These are phyloP conservation scores for Trypanosoma caninum DNA, from an alignment of 208 protist genomes.

Conservation along the genomic window DNA sequence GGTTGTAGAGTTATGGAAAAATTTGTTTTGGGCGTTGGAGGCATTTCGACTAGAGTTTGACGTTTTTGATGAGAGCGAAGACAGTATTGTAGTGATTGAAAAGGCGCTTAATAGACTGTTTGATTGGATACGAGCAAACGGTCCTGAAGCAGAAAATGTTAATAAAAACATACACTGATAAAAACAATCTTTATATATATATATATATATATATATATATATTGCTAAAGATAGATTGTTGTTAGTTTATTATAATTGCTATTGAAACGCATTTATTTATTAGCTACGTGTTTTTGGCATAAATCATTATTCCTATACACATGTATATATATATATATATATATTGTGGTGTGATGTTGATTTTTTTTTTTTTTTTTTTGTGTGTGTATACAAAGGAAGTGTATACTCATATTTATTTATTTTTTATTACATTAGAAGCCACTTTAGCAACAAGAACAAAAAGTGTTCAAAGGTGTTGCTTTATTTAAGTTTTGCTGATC, in stretches of 20 bases:
- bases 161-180: slow-evolving; percentile 1
- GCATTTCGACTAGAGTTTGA: slow-evolving; percentile 25
- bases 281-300: neutral
- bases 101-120: slow-evolving; percentile 17
- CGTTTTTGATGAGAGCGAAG: slow-evolving; percentile 26
- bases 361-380: slow-evolving; percentile 13
- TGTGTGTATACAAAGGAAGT: too few species aligned
- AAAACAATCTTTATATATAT: neutral
- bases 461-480: too few species aligned
- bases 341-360: neutral
- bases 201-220: neutral
- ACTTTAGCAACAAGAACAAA: too few species aligned
- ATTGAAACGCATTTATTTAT: too few species aligned
- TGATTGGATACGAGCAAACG: slow-evolving; percentile 7
- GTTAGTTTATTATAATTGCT: neutral
- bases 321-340: neutral
- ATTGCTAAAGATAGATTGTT: neutral
- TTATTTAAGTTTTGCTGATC: slow-evolving; percentile 11
- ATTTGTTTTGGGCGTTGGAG: slow-evolving; percentile 10
- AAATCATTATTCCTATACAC: neutral
- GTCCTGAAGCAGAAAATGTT: neutral
- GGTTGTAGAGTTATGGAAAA: slow-evolving; percentile 12
- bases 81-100: slow-evolving; percentile 22
- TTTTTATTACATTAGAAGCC: neutral
- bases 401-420: neutral